Base-by-base conservation (phyloP, 441 rosid species). In the Corymbia calophylla region DNA sequence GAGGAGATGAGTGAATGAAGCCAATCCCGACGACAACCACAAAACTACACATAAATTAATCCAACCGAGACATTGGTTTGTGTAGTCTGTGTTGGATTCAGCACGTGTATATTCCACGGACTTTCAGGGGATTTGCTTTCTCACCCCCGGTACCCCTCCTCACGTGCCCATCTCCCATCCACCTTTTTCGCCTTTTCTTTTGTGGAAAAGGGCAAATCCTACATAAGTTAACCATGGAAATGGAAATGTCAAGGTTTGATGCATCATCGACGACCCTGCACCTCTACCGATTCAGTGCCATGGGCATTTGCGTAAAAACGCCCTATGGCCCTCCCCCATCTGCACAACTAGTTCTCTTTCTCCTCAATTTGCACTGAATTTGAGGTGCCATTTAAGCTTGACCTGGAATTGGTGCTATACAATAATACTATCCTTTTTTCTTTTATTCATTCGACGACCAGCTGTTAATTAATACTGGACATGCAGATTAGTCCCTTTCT, bases 51-150 rank as follows among this genome's bases (percentile, higher is more conserved):
- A 58, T 87, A 77, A 68, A 87, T 87, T 82, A 89, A 91, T 87
- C 87, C 87, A 88, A 91, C 86, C 93, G 60, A 91, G 91, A 70
- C 92, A 87, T 93, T 87, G 94, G 90, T 64, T 90, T 87, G 88
- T 88, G 92, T 80, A 89, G 25, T 31, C 15, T 81, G 89, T 87
- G 91, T 89, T 90, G 91, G 91, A 90, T 90, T 90, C 90, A 84
- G 92, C 95, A 93, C 94, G 92, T 92, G 95, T 84, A 88, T 11
- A 54, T 86, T 91, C 93, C 89, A 88, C 93, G 89, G 90, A 91
- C 89, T 93, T 93, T 92, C 89, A 44, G 92, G 92, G 84, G 51
- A 80, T 92, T 85, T 92, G 92, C 93, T 91, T 55, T 68, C 81
- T 39, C 47, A 47, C 15, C 77, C 77, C 35, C 35, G 12, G 23